A percentile compares a stretch with the other conserved stretches of the same genome.
These are phyloP conservation scores for Stephanodiscus triporus DNA, from an alignment of 108 stramenopile genomes.

Conservation along the genomic window DNA sequence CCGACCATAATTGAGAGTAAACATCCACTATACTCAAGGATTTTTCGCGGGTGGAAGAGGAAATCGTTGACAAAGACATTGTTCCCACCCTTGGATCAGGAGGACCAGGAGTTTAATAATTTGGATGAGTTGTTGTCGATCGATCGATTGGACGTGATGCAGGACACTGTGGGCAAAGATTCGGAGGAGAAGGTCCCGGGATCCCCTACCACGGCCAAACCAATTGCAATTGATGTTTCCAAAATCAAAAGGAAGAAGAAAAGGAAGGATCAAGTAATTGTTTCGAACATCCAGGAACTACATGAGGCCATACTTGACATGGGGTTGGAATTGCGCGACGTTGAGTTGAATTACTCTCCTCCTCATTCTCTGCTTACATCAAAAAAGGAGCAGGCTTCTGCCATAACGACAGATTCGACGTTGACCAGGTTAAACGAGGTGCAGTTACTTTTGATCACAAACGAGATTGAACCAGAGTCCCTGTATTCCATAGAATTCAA, in stretches of 20 bases:
- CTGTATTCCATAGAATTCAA: background rate
- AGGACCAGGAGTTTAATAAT: background rate
- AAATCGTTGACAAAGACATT: slow-evolving; percentile 24
- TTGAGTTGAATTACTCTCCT: slow-evolving; percentile 37
- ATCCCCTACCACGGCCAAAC: background rate
- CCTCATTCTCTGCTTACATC: slow-evolving; percentile 30
- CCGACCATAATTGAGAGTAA: slow-evolving; percentile 8
- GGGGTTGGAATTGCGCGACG: slow-evolving; percentile 47
- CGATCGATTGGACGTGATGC: slow-evolving; percentile 1
- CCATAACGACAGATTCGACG: background rate
- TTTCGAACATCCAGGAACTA: slow-evolving; percentile 61
- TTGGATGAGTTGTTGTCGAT: background rate
- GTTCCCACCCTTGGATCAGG: slow-evolving; percentile 12
- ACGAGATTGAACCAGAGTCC: background rate
- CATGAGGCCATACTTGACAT: slow-evolving; percentile 59
- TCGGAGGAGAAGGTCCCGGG: background rate
- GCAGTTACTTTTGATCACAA: background rate
- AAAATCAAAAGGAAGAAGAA: slow-evolving; percentile 22
- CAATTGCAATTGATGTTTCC: slow-evolving; percentile 1
- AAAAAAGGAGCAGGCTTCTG: slow-evolving; percentile 2
- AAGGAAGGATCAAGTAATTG: slow-evolving; percentile 15
- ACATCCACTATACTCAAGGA: background rate
- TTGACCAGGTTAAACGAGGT: background rate
- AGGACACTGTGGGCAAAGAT: background rate
- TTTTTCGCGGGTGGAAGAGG: slow-evolving; percentile 11